Conservation (phyloP, 192 early-diverging fungal genomes). For the Linderina pennispora region DNA sequence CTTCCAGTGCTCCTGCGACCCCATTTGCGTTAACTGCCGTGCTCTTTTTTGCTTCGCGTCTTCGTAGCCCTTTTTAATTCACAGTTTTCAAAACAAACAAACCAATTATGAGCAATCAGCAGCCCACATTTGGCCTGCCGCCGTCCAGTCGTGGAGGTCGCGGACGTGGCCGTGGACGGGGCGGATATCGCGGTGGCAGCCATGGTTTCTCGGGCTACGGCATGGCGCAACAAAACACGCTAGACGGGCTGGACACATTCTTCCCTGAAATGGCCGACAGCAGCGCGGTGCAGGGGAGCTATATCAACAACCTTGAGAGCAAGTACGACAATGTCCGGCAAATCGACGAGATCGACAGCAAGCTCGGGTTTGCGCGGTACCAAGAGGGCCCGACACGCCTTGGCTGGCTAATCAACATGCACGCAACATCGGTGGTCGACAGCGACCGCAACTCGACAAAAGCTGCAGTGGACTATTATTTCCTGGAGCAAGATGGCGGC, state of each 20-base stretch:
- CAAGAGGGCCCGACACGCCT: constrained; percentile 64
- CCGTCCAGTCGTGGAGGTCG: constrained; percentile 8
- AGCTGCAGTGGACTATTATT: constrained; percentile 86
- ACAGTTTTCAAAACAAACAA: too few species aligned
- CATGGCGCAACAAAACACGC: constrained; percentile 2
- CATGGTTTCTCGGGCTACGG: constrained; percentile 6
- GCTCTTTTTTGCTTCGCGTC: too few species aligned
- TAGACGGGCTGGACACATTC: neutral
- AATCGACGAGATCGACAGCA: constrained; percentile 49
- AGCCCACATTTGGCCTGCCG: constrained; percentile 25
- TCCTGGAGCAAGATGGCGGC: constrained; percentile 81
- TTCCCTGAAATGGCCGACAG: constrained; percentile 1
- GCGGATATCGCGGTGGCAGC: constrained; percentile 7
- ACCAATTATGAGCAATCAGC: constrained; percentile 5
- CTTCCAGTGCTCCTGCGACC: too few species aligned
- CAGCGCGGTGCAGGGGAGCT: constrained; percentile 3
- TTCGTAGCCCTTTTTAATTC: too few species aligned
- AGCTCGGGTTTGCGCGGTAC: constrained; percentile 61
- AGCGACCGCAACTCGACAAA: constrained; percentile 57
- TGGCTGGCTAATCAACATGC: constrained; percentile 98
- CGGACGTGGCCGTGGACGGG: constrained; percentile 13
- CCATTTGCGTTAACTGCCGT: too few species aligned
- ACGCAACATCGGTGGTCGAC: constrained; percentile 65
- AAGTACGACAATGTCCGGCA: constrained; percentile 20
- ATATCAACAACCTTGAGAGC: constrained; percentile 15